phyloP scores from a whole-genome alignment of 2,329 filamentous ascomycete species.

The Xylaria multiplex region DNA sequence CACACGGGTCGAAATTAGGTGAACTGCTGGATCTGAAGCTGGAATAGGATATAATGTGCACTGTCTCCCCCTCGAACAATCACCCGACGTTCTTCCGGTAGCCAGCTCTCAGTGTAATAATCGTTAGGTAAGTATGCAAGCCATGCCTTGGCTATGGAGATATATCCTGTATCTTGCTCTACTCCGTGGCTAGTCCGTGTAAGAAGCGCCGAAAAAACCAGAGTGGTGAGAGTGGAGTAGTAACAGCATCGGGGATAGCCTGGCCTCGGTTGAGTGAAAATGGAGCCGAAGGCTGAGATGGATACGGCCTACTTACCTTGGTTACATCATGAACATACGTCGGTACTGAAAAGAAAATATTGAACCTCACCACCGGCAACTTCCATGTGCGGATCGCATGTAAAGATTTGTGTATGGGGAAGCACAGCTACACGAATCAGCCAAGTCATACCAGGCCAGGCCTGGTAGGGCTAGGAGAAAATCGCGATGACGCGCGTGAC shows the following conservation, averaged over 20 bases:
- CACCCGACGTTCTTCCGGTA: too few relatives aligned
- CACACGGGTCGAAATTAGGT: not conserved
- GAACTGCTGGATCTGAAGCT: not conserved
- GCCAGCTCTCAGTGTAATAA: too few relatives aligned
- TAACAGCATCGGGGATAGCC: not conserved
- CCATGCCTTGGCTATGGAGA: not conserved
- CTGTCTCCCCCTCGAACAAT: too few relatives aligned
- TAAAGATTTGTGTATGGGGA: constrained; percentile 4
- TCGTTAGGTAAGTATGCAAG: not conserved
- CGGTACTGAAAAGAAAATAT: too few relatives aligned
- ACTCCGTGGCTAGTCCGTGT: too few relatives aligned
- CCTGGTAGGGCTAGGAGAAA: not conserved
- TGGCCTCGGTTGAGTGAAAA: not conserved
- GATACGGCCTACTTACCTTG: constrained; percentile 1
- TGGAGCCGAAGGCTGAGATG: not conserved
- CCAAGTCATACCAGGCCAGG: not conserved
- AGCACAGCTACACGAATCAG: not conserved
- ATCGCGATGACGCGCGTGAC: not conserved
- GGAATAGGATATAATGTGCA: too few relatives aligned
- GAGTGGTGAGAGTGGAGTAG: not conserved
- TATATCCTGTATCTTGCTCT: too few relatives aligned
- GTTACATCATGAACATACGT: constrained; percentile 11
- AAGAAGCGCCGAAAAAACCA: not conserved
- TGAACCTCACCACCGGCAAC: not conserved
- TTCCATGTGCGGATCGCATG: constrained; percentile 18